These are phyloP conservation scores for Plenodomus biglobosus DNA, from an alignment of 2,329 filamentous ascomycete genomes.

Conservation along the genomic window DNA sequence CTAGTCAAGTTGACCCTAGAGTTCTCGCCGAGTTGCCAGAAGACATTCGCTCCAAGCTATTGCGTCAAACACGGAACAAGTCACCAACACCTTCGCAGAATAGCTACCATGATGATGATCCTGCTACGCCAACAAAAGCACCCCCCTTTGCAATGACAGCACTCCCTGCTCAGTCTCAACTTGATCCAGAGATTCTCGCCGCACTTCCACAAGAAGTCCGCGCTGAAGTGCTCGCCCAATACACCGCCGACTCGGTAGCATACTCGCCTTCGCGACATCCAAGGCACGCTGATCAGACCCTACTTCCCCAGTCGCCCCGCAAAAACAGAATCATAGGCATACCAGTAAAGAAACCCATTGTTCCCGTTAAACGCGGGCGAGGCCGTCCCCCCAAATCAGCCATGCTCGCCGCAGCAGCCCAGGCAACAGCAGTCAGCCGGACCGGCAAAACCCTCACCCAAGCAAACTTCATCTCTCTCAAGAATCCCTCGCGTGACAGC, in stretches of 20 bases:
- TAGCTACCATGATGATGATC: not conserved
- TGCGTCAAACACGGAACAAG: conserved; percentile 42
- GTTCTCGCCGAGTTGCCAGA: conserved; percentile 80
- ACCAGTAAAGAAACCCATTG: conserved; percentile 52
- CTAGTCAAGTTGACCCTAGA: conserved; percentile 76
- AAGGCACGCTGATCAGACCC: conserved; percentile 42
- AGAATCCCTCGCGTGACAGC: conserved; percentile 23
- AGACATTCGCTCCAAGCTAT: conserved; percentile 77
- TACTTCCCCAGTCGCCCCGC: conserved; percentile 48
- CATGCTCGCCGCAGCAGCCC: conserved; percentile 50
- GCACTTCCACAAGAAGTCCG: conserved; percentile 85
- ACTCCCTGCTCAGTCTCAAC: conserved; percentile 68
- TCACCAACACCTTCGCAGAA: conserved; percentile 30
- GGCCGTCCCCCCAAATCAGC: conserved; percentile 47
- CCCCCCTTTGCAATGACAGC: conserved; percentile 38
- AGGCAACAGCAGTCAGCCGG: conserved; percentile 48
- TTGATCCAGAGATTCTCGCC: conserved; percentile 82
- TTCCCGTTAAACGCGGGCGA: conserved; percentile 68
- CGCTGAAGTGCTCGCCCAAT: conserved; percentile 76
- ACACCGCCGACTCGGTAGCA: conserved; percentile 47
- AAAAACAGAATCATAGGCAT: conserved; percentile 58
- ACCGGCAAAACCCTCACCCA: conserved; percentile 60
- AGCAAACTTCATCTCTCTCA: conserved; percentile 66
- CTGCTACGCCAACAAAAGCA: conserved; percentile 19
- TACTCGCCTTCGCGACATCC: conserved; percentile 31